Conservation (phyloP, 2,329 filamentous ascomycete species). For the Penicillium sp. region DNA sequence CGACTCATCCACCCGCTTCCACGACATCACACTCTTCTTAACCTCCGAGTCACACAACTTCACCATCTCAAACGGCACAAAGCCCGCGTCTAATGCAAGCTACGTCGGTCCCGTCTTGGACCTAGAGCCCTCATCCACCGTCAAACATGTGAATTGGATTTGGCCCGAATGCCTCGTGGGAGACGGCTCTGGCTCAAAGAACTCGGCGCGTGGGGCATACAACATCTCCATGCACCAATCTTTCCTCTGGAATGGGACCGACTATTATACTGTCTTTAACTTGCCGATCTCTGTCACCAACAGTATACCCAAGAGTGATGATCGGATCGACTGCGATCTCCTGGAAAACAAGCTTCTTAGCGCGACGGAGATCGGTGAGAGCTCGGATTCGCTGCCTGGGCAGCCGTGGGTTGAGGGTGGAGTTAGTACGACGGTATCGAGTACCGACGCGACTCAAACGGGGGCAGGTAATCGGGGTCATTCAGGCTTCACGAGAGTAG, state of each 20-base stretch:
- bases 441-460: slow-evolving; percentile 2
- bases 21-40: slow-evolving; percentile 21
- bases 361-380: slow-evolving; percentile 14
- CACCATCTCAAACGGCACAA: slow-evolving; percentile 65
- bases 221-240: slow-evolving; percentile 73
- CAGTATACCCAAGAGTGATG: slow-evolving; percentile 47
- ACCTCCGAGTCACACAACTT: slow-evolving; percentile 52
- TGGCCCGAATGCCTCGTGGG: slow-evolving; percentile 70
- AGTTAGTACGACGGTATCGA: slow-evolving; percentile 7
- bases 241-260: slow-evolving; percentile 63
- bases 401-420: slow-evolving; percentile 26
- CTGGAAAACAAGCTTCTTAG: slow-evolving; percentile 28
- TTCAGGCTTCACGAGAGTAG: not conserved
- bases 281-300: slow-evolving; percentile 69
- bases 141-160: slow-evolving; percentile 71
- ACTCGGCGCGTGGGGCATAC: slow-evolving; percentile 61
- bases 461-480: not conserved
- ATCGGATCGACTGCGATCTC: slow-evolving; percentile 26
- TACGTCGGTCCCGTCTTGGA: slow-evolving; percentile 63
- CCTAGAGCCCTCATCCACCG: slow-evolving; percentile 65
- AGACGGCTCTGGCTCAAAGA: slow-evolving; percentile 48
- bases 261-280: slow-evolving; percentile 70
- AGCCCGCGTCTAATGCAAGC: slow-evolving; percentile 46
- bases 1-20: slow-evolving; percentile 15
- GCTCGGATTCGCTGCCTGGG: slow-evolving; percentile 23